Conservation (phyloP, 1,284 basidiomycete species). For the Ganoderma leucocontextum region DNA sequence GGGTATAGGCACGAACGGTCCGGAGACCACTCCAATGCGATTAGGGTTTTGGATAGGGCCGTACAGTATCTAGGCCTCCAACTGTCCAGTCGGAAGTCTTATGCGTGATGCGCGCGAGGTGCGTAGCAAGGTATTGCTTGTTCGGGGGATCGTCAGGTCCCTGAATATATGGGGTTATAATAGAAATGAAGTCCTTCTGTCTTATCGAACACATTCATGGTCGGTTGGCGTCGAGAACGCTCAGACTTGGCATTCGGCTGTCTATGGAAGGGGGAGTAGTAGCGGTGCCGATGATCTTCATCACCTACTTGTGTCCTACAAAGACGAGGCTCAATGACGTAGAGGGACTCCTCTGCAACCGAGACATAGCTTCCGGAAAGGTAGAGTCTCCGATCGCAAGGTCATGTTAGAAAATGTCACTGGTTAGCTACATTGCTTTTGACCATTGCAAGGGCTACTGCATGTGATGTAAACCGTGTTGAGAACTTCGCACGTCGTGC, state of each 20-base stretch:
- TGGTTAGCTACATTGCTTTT: not conserved
- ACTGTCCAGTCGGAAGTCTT: not conserved
- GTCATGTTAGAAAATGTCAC: too few relatives aligned
- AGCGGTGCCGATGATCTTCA: not conserved
- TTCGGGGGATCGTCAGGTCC: conserved; percentile 1
- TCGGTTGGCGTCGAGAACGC: not conserved
- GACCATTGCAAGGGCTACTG: too few relatives aligned
- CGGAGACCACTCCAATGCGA: not conserved
- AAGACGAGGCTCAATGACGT: not conserved
- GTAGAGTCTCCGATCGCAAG: too few relatives aligned
- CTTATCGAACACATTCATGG: not conserved
- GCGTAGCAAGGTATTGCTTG: not conserved
- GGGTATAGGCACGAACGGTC: not conserved
- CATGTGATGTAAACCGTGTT: too few relatives aligned
- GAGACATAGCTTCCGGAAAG: not conserved
- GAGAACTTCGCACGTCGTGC: too few relatives aligned
- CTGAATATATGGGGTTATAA: not conserved
- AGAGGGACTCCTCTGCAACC: not conserved
- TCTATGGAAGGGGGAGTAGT: not conserved
- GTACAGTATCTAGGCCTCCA: not conserved
- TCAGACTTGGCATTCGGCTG: not conserved
- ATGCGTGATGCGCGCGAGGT: not conserved
- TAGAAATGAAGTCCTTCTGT: not conserved
- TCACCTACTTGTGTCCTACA: not conserved
- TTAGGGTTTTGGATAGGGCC: not conserved